Evolutionary conservation across 768 basidiomycete genomes (phyloP).

Genomic region (Phylloporus sp.): DNA sequence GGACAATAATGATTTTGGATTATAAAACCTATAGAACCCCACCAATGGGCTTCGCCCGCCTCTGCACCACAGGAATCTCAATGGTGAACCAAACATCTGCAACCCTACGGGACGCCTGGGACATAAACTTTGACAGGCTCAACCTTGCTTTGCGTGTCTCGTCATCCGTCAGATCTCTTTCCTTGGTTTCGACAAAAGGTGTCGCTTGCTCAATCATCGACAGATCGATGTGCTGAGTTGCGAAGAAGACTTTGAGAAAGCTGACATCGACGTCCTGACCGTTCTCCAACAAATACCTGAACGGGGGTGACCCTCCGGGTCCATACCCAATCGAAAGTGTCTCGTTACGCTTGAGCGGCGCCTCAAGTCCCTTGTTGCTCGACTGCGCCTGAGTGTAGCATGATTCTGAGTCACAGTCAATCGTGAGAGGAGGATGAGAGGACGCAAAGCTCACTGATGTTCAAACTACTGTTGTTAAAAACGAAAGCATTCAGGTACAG

Average conservation of each 20-base stretch:
- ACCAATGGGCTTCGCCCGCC: too few relatives aligned
- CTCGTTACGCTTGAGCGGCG: conserved; percentile 5
- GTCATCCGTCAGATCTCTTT: neutral
- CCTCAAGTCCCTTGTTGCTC: neutral
- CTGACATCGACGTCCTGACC: conserved; percentile 37
- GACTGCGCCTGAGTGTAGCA: conserved; percentile 4
- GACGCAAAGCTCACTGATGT: conserved; percentile 26
- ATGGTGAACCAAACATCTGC: conserved; percentile 17
- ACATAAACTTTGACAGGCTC: neutral
- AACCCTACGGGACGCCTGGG: neutral
- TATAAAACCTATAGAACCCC: too few relatives aligned
- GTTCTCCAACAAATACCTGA: conserved; percentile 9
- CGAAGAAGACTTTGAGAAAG: conserved; percentile 42
- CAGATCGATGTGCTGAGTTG: conserved; percentile 35
- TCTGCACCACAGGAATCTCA: conserved; percentile 16
- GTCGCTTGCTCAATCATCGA: conserved; percentile 32
- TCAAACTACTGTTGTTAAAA: conserved; percentile 40
- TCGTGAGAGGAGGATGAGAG: neutral
- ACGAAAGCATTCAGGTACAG: conserved; percentile 41
- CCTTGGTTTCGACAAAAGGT: conserved; percentile 22
- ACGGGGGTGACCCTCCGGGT: conserved; percentile 16
- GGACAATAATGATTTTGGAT: too few relatives aligned
- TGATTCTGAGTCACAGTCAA: conserved; percentile 4
- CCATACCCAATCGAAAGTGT: conserved; percentile 41
- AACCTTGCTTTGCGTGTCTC: neutral